A percentile compares a stretch with the other conserved stretches of the same genome.
These are phyloP conservation scores for Chrysoporthe austroafricana DNA, from an alignment of 2,329 filamentous ascomycete species.

Conservation along the genomic window DNA sequence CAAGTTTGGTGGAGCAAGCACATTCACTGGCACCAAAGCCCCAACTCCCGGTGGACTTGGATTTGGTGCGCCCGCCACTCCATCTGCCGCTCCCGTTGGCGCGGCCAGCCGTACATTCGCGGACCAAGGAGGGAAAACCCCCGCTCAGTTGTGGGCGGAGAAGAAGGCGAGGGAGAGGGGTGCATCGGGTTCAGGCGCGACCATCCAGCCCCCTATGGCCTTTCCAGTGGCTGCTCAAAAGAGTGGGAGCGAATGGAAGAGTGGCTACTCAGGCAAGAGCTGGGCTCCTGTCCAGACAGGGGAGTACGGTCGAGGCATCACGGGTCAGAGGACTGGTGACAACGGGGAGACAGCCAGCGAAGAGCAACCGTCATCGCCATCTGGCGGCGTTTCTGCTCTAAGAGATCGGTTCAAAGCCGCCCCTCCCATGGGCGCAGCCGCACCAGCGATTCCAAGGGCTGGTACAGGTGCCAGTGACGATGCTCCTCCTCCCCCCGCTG, in stretches of 20 bases:
- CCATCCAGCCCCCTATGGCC: conserved; percentile 48
- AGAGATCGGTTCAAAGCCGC: conserved; percentile 82
- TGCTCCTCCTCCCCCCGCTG: conserved; percentile 59
- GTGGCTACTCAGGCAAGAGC: conserved; percentile 84
- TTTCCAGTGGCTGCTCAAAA: conserved; percentile 67
- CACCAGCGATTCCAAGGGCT: conserved; percentile 40
- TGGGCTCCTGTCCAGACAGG: conserved; percentile 85
- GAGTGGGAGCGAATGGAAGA: conserved; percentile 86
- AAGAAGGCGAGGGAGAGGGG: conserved; percentile 85
- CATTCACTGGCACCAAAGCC: conserved; percentile 87
- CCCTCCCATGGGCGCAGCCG: conserved; percentile 65
- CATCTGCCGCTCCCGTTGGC: conserved; percentile 69
- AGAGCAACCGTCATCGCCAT: conserved; percentile 57
- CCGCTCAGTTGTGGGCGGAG: conserved; percentile 95
- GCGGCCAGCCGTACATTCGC: conserved; percentile 91
- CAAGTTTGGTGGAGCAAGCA: conserved; percentile 74
- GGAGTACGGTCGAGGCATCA: conserved; percentile 67
- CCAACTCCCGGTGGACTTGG: conserved; percentile 72
- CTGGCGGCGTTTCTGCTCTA: conserved; percentile 72
- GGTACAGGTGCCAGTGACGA: conserved; percentile 46
- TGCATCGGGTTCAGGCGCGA: conserved; percentile 48
- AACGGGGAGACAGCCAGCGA: conserved; percentile 48
- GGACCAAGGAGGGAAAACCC: conserved; percentile 92
- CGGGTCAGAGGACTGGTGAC: conserved; percentile 67
- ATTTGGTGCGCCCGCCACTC: conserved; percentile 63